Evolutionary conservation across 495 filamentous ascomycete species (phyloP).

Genomic region (Penicillium daleae): DNA sequence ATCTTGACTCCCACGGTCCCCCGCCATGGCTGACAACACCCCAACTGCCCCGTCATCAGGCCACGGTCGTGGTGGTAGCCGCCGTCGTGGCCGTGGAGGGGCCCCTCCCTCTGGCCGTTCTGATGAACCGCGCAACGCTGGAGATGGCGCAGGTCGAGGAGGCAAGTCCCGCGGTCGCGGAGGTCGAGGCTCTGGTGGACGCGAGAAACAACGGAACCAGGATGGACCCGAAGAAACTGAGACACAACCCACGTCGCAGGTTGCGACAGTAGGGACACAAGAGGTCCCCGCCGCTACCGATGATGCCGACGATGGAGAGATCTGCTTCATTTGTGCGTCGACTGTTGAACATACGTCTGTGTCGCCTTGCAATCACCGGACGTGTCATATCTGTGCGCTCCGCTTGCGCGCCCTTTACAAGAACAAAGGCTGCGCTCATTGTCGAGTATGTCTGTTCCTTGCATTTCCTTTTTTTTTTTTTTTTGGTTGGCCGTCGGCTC

Average conservation of each 20-base stretch:
- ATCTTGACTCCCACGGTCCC: constrained; percentile 12
- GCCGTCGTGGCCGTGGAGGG: constrained; percentile 48
- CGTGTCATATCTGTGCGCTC: constrained; percentile 93
- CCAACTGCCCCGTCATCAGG: constrained; percentile 35
- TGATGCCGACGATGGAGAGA: constrained; percentile 70
- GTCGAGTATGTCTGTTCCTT: constrained; percentile 75
- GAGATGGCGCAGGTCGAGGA: constrained; percentile 31
- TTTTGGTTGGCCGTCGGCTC: not conserved
- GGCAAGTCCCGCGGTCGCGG: constrained; percentile 40
- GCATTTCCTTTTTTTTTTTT: not conserved
- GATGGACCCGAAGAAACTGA: constrained; percentile 22
- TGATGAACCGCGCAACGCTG: constrained; percentile 26
- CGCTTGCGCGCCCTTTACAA: constrained; percentile 92
- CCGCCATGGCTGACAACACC: constrained; percentile 44
- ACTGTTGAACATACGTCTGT: constrained; percentile 81
- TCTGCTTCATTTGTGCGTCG: constrained; percentile 97
- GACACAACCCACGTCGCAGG: constrained; percentile 11
- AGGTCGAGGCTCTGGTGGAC: constrained; percentile 34
- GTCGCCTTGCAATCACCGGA: constrained; percentile 91
- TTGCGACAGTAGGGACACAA: constrained; percentile 25
- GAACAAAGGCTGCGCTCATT: constrained; percentile 92
- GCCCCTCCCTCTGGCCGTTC: constrained; percentile 31
- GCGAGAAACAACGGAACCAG: constrained; percentile 31
- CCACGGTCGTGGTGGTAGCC: constrained; percentile 41
- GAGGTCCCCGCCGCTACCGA: constrained; percentile 37